These are phyloP conservation scores for Hanseniaspora jakobsenii DNA, from an alignment of 805 yeast species.

Conservation along the genomic window DNA sequence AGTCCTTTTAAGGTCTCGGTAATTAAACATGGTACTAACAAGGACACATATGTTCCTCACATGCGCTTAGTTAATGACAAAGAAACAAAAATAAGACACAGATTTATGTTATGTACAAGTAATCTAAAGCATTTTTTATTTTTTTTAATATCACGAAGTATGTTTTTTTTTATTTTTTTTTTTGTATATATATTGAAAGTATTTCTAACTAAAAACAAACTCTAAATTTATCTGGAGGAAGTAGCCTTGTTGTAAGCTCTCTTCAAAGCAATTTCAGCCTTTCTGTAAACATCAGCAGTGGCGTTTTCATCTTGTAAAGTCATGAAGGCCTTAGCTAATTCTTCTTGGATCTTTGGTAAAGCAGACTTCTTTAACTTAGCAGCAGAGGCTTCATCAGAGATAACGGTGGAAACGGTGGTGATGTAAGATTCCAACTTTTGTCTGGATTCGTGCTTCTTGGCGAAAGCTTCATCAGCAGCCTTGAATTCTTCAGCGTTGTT, in stretches of 20 bases:
- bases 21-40: too few relatives aligned
- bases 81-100: too few relatives aligned
- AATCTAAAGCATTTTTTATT: too few relatives aligned
- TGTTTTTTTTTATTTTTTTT: background rate
- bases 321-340: constrained; percentile 95
- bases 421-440: constrained; percentile 98
- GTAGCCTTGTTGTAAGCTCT: constrained; percentile 99
- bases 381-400: constrained; percentile 96
- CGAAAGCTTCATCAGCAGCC: constrained; percentile 97
- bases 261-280: constrained; percentile 98
- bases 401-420: constrained; percentile 85
- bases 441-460: constrained; percentile 98
- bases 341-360: constrained; percentile 93
- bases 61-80: too few relatives aligned
- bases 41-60: too few relatives aligned
- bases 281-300: constrained; percentile 93
- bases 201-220: constrained; percentile 20
- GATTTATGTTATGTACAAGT: too few relatives aligned
- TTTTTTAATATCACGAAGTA: too few relatives aligned
- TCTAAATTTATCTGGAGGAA: constrained; percentile 89
- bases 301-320: constrained; percentile 95
- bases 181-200: background rate
- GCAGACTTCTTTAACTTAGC: constrained; percentile 95
- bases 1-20: too few relatives aligned
- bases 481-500: constrained; percentile 98